phyloP scores from a whole-genome alignment of 345 rosid species.

The Conringia planisiliqua region DNA sequence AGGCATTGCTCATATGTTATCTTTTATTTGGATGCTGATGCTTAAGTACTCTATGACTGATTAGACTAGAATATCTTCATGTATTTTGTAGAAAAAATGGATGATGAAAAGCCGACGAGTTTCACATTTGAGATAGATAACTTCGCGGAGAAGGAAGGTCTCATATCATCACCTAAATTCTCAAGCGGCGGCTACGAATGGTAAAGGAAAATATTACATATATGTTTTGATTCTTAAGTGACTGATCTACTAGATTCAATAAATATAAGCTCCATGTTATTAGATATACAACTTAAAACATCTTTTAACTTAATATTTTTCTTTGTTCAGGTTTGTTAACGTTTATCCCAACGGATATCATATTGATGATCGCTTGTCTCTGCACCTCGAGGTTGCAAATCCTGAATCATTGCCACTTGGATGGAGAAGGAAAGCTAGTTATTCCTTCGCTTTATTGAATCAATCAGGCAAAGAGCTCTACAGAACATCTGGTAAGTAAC shows the following conservation, averaged over 20 bases:
- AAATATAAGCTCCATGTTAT: no score
- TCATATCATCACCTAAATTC: neutral
- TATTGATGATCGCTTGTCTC: neutral
- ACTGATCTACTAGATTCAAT: neutral
- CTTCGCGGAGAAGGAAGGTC: neutral
- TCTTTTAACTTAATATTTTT: neutral
- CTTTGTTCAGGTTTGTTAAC: neutral
- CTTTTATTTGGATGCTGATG: neutral
- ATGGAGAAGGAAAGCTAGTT: neutral
- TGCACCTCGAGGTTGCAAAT: neutral
- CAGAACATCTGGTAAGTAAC: neutral
- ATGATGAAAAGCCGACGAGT: neutral
- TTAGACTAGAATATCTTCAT: neutral
- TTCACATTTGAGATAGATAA: conserved; percentile 18
- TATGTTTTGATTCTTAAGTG: neutral
- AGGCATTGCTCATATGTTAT: neutral
- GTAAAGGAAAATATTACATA: neutral
- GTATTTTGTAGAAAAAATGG: neutral
- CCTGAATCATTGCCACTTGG: neutral
- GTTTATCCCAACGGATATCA: neutral
- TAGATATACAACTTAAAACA: neutral
- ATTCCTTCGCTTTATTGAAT: neutral
- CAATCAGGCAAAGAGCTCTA: neutral
- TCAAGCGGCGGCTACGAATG: conserved; percentile 7
- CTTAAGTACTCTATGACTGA: neutral